A percentile compares a stretch with the other conserved stretches of the same genome.
Evolutionary conservation across 1,139 yeast species (phyloP).

Genomic region (Magnusiomyces paraingens): DNA sequence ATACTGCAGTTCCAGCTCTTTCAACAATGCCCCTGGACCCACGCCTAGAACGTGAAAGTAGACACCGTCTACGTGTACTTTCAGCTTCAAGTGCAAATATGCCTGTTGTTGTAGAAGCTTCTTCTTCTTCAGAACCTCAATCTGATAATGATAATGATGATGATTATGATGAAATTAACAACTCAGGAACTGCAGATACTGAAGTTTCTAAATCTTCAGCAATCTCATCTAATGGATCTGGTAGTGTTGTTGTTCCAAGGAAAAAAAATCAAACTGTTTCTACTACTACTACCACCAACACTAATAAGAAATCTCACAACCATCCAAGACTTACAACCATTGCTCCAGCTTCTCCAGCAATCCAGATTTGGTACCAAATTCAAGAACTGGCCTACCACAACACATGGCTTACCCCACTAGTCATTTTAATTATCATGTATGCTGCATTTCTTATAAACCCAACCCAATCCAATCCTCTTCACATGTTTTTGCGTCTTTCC

Average conservation of each 20-base stretch:
- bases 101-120: not conserved
- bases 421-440: slow-evolving; percentile 36
- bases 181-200: not conserved
- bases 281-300: no score
- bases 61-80: slow-evolving; percentile 33
- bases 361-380: slow-evolving; percentile 45
- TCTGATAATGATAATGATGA: not conserved
- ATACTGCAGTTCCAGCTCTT: slow-evolving; percentile 35
- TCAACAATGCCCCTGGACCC: slow-evolving; percentile 33
- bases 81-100: slow-evolving; percentile 18
- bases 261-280: not conserved
- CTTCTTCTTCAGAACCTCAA: not conserved
- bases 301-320: no score
- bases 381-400: slow-evolving; percentile 61
- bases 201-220: not conserved
- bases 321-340: slow-evolving; percentile 2
- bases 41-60: slow-evolving; percentile 28
- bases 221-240: not conserved
- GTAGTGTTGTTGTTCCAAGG: not conserved
- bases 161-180: not conserved
- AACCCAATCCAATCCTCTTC: slow-evolving; percentile 53
- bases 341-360: slow-evolving; percentile 4
- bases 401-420: slow-evolving; percentile 71
- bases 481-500: slow-evolving; percentile 60
- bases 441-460: slow-evolving; percentile 28